These are phyloP conservation scores for Filobasidium uniguttulatum DNA, from an alignment of 1,284 basidiomycete genomes.

Conservation along the genomic window DNA sequence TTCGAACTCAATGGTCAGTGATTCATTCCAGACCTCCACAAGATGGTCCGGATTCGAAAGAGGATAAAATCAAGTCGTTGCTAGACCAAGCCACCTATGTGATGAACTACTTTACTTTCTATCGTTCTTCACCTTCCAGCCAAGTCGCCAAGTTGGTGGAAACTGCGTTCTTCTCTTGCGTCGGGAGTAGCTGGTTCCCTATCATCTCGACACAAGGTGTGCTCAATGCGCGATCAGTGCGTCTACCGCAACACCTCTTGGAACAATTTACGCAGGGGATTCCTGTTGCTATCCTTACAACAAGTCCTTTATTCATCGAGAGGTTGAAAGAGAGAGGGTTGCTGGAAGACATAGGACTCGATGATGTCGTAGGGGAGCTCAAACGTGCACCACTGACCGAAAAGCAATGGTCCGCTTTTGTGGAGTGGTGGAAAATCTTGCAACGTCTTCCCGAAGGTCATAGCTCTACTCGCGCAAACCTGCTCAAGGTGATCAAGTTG, in stretches of 20 bases:
- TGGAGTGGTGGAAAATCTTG: conserved; percentile 91
- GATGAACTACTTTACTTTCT: conserved; percentile 79
- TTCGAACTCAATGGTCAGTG: conserved; percentile 19
- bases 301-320: conserved; percentile 53
- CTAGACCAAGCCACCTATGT: conserved; percentile 61
- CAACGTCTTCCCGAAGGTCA: too few species aligned
- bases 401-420: conserved; percentile 63
- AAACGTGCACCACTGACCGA: conserved; percentile 56
- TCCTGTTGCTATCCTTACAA: conserved; percentile 56
- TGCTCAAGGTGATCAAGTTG: too few species aligned
- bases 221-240: conserved; percentile 53
- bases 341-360: conserved; percentile 68
- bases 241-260: conserved; percentile 63
- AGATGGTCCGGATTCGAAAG: not conserved
- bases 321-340: conserved; percentile 53
- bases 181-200: conserved; percentile 43
- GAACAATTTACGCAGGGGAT: conserved; percentile 65
- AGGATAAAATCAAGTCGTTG: conserved; percentile 40
- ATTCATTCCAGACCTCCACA: conserved; percentile 18
- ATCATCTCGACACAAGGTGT: conserved; percentile 73
- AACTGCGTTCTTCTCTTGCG: conserved; percentile 64
- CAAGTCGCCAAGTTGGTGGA: conserved; percentile 71
- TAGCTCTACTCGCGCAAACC: too few species aligned
- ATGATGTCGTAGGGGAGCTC: conserved; percentile 75
- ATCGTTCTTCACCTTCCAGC: conserved; percentile 69